A percentile compares a stretch with the other conserved stretches of the same genome.
phyloP scores from a whole-genome alignment of 1,284 basidiomycete genomes.

The Papiliotrema laurentii region DNA sequence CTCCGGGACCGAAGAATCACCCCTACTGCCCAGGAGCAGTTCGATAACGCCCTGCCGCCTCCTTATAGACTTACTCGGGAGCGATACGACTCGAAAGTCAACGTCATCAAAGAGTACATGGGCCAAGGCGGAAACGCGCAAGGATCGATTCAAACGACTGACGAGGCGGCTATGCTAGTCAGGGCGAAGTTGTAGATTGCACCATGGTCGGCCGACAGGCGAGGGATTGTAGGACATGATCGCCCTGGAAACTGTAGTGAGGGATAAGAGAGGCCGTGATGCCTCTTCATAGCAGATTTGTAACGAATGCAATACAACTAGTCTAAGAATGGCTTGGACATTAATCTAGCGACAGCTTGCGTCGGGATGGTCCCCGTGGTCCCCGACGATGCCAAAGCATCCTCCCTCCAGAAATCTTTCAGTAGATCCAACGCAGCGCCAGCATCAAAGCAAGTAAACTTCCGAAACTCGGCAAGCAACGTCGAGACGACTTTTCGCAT shows the following conservation, averaged over 20 bases:
- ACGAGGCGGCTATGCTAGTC: constrained; percentile 14
- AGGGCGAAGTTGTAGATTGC: constrained; percentile 12
- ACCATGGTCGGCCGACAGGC: too few relatives aligned
- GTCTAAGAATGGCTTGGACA: constrained; percentile 19
- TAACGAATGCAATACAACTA: constrained; percentile 8
- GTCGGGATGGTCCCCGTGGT: constrained; percentile 18
- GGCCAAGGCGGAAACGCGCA: constrained; percentile 10
- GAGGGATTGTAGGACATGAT: too few relatives aligned
- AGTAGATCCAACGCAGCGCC: constrained; percentile 25
- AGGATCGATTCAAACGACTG: constrained; percentile 6
- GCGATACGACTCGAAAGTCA: constrained; percentile 17
- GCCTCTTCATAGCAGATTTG: too few relatives aligned
- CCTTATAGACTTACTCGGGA: constrained; percentile 22
- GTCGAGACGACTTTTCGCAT: constrained; percentile 27
- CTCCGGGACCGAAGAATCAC: constrained; percentile 8
- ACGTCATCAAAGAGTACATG: constrained; percentile 21
- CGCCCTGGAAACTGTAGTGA: too few relatives aligned
- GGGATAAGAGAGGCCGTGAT: too few relatives aligned
- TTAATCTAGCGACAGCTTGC: constrained; percentile 19
- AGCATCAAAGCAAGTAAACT: constrained; percentile 42
- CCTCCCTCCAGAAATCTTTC: constrained; percentile 27
- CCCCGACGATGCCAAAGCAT: constrained; percentile 10
- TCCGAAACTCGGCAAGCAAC: constrained; percentile 38
- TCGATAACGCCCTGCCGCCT: constrained; percentile 15
- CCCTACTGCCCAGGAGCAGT: constrained; percentile 7